Percentiles rank a stretch among this genome's conserved stretches.
phyloP scores from a whole-genome alignment of 768 basidiomycete genomes.

The Agrocybe chaxingu region DNA sequence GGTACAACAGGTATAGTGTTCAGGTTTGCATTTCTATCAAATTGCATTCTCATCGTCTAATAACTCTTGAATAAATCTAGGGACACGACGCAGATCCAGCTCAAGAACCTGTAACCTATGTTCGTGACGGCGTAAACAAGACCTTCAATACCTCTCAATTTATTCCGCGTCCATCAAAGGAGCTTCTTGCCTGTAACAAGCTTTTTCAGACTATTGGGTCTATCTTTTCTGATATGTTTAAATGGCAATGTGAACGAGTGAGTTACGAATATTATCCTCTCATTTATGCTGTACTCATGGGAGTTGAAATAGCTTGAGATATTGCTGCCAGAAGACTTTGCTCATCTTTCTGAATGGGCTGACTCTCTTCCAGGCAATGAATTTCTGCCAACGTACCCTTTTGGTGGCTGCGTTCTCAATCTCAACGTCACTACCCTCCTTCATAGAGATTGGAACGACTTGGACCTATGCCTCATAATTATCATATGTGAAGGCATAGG shows the following conservation, averaged over 20 bases:
- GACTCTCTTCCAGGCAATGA: constrained; percentile 9
- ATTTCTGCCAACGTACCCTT: constrained; percentile 8
- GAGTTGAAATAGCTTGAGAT: not conserved
- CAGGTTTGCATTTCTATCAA: not conserved
- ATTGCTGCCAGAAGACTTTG: constrained; percentile 3
- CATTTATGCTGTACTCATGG: not conserved
- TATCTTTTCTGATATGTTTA: constrained; percentile 1
- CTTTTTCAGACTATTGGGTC: constrained; percentile 1
- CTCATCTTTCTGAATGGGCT: not conserved
- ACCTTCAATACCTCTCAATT: constrained; percentile 4
- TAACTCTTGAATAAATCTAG: not conserved
- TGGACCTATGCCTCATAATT: constrained; percentile 15
- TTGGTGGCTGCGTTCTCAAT: constrained; percentile 13
- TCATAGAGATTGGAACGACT: constrained; percentile 7
- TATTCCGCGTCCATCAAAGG: not conserved
- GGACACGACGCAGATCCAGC: constrained; percentile 7
- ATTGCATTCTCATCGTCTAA: not conserved
- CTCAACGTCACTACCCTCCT: constrained; percentile 12
- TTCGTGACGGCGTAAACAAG: not conserved
- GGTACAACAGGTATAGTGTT: not conserved
- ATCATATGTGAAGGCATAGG: constrained; percentile 9
- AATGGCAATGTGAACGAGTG: constrained; percentile 2
- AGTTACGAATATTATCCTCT: not conserved
- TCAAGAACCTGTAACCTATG: not conserved
- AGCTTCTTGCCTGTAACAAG: not conserved